Base-by-base conservation (phyloP, 768 basidiomycete species). In the Trametopsis cervina region DNA sequence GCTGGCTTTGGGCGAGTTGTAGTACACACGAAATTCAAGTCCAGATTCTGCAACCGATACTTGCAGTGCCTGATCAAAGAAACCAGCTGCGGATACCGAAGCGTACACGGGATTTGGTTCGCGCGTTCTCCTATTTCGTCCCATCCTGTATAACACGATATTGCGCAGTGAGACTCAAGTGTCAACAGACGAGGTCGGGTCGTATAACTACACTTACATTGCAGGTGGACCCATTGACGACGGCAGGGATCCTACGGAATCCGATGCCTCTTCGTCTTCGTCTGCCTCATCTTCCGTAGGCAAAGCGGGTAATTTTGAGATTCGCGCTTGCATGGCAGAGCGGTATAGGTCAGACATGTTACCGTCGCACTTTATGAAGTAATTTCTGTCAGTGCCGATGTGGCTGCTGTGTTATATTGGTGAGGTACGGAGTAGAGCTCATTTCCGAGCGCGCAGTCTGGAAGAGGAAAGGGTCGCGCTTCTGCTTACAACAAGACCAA, bases 11-110 rank as follows among this genome's bases (percentile, higher is more conserved):
- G 92, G 80, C 1, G 85, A 77, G 0, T 89, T 86, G 62, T 94
- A 88, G 66, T 97, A 96, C 9, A 81, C 84, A 24, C 94, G 75
- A 56, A 81, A 78, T 41, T 85, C 81, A 4, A 90, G 77, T 17
- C 70, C 70, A 5, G 81, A 70, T 11, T 69, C 60, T 4, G 80
- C 72, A 15, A 94, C 80, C 0, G 74, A 63, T 38, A 97, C 83
- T 57, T 91, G 83, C 2, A 85, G 67, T 7, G 95, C 94, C 53
- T 89, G 78, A 0, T 71, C 66, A 60, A 96, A 97, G 70, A 77
- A 95, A 1, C 70, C 71, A 13, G 77, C 66, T 0, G 89, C 88
- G 33, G 87, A 92, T 44, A 96, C 76, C 0, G 94, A 91, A 0
- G 81, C 58, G 54, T 79, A 83, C n/a, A 75, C 74, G 0, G 82